Conservation (phyloP, 1,139 yeast species). For the Pichia sp. region DNA sequence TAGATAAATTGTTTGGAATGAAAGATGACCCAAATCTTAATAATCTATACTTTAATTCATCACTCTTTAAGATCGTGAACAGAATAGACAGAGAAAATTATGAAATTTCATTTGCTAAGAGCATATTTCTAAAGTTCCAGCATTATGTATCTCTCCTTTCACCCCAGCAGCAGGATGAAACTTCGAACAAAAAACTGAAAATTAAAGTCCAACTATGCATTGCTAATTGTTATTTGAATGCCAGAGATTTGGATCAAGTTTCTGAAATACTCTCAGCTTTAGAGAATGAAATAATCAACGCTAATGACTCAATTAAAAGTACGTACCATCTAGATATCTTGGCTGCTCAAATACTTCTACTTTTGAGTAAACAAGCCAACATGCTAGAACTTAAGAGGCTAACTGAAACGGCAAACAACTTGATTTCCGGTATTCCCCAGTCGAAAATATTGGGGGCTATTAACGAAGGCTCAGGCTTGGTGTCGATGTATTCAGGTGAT, state of each 20-base stretch:
- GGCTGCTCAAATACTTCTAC: slow-evolving; percentile 56
- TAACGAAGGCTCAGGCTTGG: slow-evolving; percentile 70
- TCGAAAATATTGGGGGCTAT: slow-evolving; percentile 69
- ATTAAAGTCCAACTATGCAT: slow-evolving; percentile 51
- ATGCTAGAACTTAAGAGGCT: slow-evolving; percentile 23
- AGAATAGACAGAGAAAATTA: slow-evolving; percentile 35
- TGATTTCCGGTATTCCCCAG: slow-evolving; percentile 61
- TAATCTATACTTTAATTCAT: slow-evolving; percentile 55
- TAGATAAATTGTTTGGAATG: slow-evolving; percentile 32
- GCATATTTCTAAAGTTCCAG: not conserved
- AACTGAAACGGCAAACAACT: slow-evolving; percentile 21
- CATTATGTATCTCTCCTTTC: not conserved
- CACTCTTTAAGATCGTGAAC: slow-evolving; percentile 52
- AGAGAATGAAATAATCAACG: slow-evolving; percentile 37
- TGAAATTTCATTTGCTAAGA: not conserved
- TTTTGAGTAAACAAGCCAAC: slow-evolving; percentile 16
- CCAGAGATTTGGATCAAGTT: slow-evolving; percentile 37
- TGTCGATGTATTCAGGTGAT: slow-evolving; percentile 56
- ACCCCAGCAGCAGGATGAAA: not conserved
- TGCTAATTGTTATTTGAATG: slow-evolving; percentile 45
- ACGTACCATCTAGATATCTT: slow-evolving; percentile 56
- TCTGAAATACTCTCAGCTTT: slow-evolving; percentile 39
- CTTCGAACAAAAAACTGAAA: slow-evolving; percentile 51
- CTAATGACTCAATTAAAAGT: slow-evolving; percentile 43
- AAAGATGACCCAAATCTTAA: slow-evolving; percentile 30